Evolutionary conservation across 805 yeast genomes (phyloP).

Genomic region (Candida ascalaphidarum): DNA sequence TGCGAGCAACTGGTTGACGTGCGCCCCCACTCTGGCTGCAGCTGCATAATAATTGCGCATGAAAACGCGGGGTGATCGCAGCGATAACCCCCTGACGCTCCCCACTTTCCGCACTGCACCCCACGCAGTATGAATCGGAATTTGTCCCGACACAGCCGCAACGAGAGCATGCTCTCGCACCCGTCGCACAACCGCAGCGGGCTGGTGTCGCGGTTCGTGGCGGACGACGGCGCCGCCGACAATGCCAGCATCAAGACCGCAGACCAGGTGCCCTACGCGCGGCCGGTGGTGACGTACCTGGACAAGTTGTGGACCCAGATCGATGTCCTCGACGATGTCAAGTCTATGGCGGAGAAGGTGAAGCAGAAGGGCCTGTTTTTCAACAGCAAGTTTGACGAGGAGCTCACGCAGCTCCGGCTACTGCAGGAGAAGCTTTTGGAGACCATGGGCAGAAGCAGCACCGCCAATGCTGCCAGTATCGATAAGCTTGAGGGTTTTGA

Average conservation of each 20-base stretch:
- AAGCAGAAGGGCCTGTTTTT: slow-evolving; percentile 39
- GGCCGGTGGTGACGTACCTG: slow-evolving; percentile 57
- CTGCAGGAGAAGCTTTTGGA: slow-evolving; percentile 41
- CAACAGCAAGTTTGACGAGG: slow-evolving; percentile 40
- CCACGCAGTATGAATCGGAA: no score
- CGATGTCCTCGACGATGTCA: slow-evolving; percentile 76
- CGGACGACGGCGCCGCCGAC: slow-evolving; percentile 6
- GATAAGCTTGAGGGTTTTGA: slow-evolving; percentile 7
- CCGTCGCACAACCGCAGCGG: no score
- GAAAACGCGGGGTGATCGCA: no score
- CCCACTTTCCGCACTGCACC: no score
- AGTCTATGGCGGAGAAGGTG: slow-evolving; percentile 43
- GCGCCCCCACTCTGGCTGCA: no score
- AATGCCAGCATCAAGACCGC: slow-evolving; percentile 15
- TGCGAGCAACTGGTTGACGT: no score
- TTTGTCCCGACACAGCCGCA: no score
- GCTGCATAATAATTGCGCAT: no score
- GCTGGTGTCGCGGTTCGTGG: no score
- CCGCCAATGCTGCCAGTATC: slow-evolving; percentile 13
- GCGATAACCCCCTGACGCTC: no score
- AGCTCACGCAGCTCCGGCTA: slow-evolving; percentile 43
- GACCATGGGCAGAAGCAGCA: slow-evolving; percentile 23
- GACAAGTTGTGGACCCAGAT: slow-evolving; percentile 84
- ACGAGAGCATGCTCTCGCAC: no score
- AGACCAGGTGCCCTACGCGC: slow-evolving; percentile 46